These are phyloP conservation scores for Citrus cavaleriei DNA, from an alignment of 345 rosid species.

Conservation along the genomic window DNA sequence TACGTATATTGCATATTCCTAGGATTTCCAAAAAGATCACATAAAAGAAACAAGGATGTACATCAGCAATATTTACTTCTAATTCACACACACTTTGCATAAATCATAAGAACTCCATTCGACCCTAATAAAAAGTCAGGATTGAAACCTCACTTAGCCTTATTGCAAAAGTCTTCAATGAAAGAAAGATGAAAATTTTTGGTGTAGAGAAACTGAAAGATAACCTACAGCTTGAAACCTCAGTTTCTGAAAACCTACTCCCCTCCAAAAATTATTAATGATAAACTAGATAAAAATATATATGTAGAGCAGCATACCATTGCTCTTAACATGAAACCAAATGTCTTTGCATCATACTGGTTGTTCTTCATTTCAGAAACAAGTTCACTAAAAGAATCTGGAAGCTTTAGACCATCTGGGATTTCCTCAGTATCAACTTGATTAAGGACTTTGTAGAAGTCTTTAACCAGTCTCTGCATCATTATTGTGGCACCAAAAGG, in stretches of 20 bases:
- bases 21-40: not conserved
- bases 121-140: not conserved
- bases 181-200: not conserved
- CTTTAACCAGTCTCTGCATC: slow-evolving; percentile 79
- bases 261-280: not conserved
- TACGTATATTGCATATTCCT: not conserved
- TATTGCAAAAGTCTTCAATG: not conserved
- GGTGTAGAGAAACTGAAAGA: not conserved
- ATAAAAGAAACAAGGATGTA: not conserved
- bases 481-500: slow-evolving; percentile 24
- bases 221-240: not conserved
- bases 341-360: slow-evolving; percentile 86
- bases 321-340: slow-evolving; percentile 74
- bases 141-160: not conserved
- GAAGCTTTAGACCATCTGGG: slow-evolving; percentile 81
- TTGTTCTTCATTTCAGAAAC: slow-evolving; percentile 80
- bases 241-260: not conserved
- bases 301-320: slow-evolving; percentile 52
- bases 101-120: not conserved
- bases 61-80: not conserved
- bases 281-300: too few species aligned
- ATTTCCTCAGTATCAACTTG: slow-evolving; percentile 79
- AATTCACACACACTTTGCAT: not conserved
- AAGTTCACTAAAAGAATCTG: slow-evolving; percentile 83
- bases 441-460: slow-evolving; percentile 77